Percentiles rank a stretch among this genome's conserved stretches.
phyloP scores from a whole-genome alignment of 1,284 basidiomycete genomes.

The Phylloboletellus chloephorus region DNA sequence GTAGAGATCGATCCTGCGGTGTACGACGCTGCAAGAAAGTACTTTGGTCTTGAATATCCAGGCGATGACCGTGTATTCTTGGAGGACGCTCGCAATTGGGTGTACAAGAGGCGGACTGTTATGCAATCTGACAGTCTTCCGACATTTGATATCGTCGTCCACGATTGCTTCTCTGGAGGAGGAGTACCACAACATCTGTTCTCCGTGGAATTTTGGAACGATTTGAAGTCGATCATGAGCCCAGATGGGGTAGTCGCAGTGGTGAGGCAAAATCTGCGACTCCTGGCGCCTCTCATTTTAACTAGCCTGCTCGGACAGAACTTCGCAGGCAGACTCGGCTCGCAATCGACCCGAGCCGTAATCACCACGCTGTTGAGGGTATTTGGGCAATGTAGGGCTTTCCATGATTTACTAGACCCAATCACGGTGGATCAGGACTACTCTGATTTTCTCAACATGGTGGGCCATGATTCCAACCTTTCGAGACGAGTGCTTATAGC shows the following conservation, averaged over 20 bases:
- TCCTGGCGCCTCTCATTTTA: neutral
- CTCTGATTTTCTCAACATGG: constrained; percentile 70
- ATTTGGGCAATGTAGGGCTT: constrained; percentile 75
- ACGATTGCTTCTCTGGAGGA: constrained; percentile 91
- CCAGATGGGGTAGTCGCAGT: constrained; percentile 74
- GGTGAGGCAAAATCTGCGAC: constrained; percentile 42
- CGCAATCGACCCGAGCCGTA: constrained; percentile 61
- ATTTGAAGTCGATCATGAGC: constrained; percentile 60
- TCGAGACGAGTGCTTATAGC: constrained; percentile 11
- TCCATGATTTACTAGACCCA: constrained; percentile 59
- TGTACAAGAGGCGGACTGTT: constrained; percentile 37
- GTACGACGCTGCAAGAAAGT: constrained; percentile 72
- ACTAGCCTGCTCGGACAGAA: constrained; percentile 45
- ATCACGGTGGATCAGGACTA: constrained; percentile 42
- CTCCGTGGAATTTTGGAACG: constrained; percentile 76
- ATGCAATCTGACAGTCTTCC: constrained; percentile 29
- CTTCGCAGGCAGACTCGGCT: constrained; percentile 63
- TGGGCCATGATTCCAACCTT: constrained; percentile 32
- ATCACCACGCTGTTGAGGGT: constrained; percentile 59
- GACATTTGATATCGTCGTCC: constrained; percentile 73
- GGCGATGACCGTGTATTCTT: constrained; percentile 56
- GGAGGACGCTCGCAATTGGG: constrained; percentile 70
- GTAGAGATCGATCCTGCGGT: constrained; percentile 87
- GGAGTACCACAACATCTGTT: constrained; percentile 79
- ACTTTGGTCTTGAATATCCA: constrained; percentile 71